Percentiles rank a stretch among this genome's conserved stretches.
Evolutionary conservation across 2,329 filamentous ascomycete species (phyloP).

Genomic region (Fusarium multiceps): DNA sequence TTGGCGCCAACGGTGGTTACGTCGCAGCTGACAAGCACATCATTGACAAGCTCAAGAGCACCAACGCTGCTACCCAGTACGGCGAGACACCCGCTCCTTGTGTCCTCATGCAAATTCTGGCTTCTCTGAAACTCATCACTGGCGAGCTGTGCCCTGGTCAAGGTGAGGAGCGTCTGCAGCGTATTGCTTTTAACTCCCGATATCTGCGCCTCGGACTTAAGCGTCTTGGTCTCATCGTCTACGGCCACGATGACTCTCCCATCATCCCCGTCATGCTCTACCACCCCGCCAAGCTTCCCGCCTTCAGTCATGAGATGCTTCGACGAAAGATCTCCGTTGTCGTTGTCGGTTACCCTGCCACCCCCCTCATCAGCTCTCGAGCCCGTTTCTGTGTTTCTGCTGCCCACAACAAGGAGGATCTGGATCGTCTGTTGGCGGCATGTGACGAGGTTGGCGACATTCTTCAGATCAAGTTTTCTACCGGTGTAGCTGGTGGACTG

Average conservation of each 20-base stretch:
- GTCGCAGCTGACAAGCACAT: conserved; percentile 89
- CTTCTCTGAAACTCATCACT: conserved; percentile 86
- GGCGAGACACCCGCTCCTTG: conserved; percentile 90
- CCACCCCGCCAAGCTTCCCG: conserved; percentile 98
- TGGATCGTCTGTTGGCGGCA: conserved; percentile 87
- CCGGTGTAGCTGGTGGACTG: conserved; percentile 89
- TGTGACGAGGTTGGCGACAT: conserved; percentile 94
- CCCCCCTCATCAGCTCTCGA: conserved; percentile 92
- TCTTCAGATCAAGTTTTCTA: conserved; percentile 96
- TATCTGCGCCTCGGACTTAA: conserved; percentile 98
- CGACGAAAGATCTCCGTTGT: conserved; percentile 97
- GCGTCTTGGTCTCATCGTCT: conserved; percentile 95
- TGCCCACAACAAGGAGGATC: conserved; percentile 97
- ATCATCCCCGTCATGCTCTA: conserved; percentile 96
- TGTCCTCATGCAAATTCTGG: conserved; percentile 90
- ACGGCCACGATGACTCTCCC: conserved; percentile 96
- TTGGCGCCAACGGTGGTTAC: conserved; percentile 97
- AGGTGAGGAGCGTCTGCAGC: conserved; percentile 93
- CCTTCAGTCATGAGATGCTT: conserved; percentile 98
- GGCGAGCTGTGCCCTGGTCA: conserved; percentile 90
- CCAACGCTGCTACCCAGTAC: conserved; percentile 86
- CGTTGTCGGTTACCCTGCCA: conserved; percentile 96
- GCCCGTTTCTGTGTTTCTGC: conserved; percentile 96
- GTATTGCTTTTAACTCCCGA: conserved; percentile 96
- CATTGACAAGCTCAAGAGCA: conserved; percentile 88